Evolutionary conservation across 2,329 filamentous ascomycete genomes (phyloP), one percentile per base, ranked within the genome.

Genomic region (Aspergillus persii): DNA sequence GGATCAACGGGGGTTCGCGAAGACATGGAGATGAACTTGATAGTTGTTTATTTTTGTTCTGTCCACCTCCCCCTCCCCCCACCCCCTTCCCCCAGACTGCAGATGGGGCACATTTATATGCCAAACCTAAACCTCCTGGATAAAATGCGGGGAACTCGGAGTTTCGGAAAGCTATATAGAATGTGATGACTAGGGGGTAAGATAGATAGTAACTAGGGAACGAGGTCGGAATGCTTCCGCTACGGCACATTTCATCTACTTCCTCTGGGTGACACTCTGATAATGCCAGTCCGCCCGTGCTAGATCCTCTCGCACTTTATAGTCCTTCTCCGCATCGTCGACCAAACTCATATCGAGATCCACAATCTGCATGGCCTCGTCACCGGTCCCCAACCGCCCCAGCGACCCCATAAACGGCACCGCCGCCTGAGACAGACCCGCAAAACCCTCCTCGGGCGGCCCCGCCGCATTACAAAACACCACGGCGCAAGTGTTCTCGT

Each of bases 321-420:
- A 53, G 27, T 36, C 50, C 31, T 8, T 74, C 69, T 85, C 82
- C 2, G 83, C 83, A 60, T 83, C 77, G 58, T 83, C 80, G 18
- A 85, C 59, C 11, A 84, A 76, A 52, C 75, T 73, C 79, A 85
- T 76, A 64, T 86, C 83, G 36, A 86, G 67, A 64, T 85, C 83
- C 0, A 81, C 81, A 3, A 85, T 76, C 58, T 86, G 86, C 44
- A 83, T 80, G 70, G 95, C 91, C 0, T 90, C 90, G 59, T 90
- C 82, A 6, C 18, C 5, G 7, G 73, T 75, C 71, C 83, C 82
- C 26, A 79, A 80, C 46, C 83, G 65, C 59, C 87, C 81, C 0
- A 84, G 71, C 3, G 84, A 64, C 0, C 84, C 84, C 2, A 81
- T 75, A 65, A 84, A 81, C 0, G 84, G 84, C 8, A 85, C 74